A percentile compares a stretch with the other conserved stretches of the same genome.
These are phyloP conservation scores for Daldinia decipiens DNA, from an alignment of 495 filamentous ascomycete species.

Conservation along the genomic window DNA sequence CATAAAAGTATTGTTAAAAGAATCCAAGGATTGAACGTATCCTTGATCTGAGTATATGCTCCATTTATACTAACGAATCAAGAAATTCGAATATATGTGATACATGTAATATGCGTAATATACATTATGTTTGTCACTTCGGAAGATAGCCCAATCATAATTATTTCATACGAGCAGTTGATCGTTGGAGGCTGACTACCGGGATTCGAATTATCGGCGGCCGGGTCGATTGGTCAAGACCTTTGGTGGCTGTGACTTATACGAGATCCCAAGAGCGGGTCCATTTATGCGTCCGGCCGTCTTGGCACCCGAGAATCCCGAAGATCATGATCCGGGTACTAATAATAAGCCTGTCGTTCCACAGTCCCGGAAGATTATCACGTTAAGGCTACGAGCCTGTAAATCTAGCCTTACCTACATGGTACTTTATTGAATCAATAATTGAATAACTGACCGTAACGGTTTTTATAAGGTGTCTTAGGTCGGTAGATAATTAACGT, in stretches of 20 bases:
- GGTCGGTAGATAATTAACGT: too few species aligned
- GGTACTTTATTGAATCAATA: not conserved
- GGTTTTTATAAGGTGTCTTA: not conserved
- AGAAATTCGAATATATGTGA: not conserved
- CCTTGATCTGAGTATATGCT: not conserved
- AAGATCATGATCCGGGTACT: not conserved
- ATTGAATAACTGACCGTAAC: not conserved
- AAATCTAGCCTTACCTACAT: not conserved
- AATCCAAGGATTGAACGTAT: not conserved
- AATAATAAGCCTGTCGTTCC: not conserved
- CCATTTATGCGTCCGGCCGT: conserved; percentile 3
- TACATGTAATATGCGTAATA: not conserved
- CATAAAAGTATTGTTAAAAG: conserved; percentile 1
- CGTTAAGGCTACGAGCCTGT: not conserved
- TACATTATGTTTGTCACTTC: conserved; percentile 1
- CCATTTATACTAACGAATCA: conserved; percentile 4
- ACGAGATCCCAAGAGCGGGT: not conserved
- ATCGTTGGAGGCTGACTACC: conserved; percentile 3
- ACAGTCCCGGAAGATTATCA: not conserved
- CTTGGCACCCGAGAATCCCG: conserved; percentile 6
- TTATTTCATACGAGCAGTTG: not conserved
- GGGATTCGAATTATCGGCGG: conserved; percentile 2
- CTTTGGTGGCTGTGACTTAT: conserved; percentile 3
- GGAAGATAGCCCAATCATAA: not conserved
- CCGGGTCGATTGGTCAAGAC: conserved; percentile 1